phyloP scores from a whole-genome alignment of 73 alveolate species.

The Paramecium tetraurelia region DNA sequence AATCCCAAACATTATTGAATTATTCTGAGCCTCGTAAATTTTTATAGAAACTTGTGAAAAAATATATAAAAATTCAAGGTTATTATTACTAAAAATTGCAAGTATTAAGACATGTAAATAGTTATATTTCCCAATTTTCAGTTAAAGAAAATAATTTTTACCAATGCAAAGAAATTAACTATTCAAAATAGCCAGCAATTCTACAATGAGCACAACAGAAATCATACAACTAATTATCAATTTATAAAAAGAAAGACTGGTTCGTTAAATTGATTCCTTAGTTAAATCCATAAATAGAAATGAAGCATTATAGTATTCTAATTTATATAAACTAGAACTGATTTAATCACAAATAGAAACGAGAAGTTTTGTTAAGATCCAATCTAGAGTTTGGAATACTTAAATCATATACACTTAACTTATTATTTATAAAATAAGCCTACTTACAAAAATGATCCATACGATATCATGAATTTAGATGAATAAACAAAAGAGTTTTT shows the following conservation, averaged over 20 bases:
- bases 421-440: neutral
- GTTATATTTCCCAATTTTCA: conserved; percentile 42
- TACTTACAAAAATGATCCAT: conserved; percentile 1
- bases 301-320: neutral
- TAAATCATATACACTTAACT: neutral
- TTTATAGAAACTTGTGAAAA: neutral
- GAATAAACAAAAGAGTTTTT: neutral
- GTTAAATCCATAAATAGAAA: neutral
- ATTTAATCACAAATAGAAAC: conserved; percentile 8
- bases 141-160: conserved; percentile 24
- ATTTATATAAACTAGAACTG: neutral
- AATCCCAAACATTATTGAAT: neutral
- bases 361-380: conserved; percentile 39
- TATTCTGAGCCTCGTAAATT: conserved; percentile 12
- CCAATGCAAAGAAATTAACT: conserved; percentile 29
- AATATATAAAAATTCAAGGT: conserved; percentile 35
- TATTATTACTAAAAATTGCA: conserved; percentile 26
- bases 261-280: neutral
- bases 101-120: conserved; percentile 18
- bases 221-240: neutral
- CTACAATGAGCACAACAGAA: neutral
- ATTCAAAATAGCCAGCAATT: conserved; percentile 30
- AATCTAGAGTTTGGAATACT: neutral
- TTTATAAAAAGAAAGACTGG: neutral
- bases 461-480: conserved; percentile 16